Base-by-base conservation (phyloP, 257 asterid species). In the Pogostemon cablin region DNA sequence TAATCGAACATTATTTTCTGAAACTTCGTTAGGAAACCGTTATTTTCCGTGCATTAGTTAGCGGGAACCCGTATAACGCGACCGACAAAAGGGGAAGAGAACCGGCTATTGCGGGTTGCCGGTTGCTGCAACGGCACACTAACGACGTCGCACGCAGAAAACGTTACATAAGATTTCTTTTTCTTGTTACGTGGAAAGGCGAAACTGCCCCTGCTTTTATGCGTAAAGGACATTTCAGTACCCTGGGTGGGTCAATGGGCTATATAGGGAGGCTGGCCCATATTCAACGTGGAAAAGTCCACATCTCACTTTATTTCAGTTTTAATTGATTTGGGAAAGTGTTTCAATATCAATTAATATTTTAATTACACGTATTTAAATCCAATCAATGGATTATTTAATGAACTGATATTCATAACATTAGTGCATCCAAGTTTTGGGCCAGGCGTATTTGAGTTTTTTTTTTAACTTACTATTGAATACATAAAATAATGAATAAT, bases 41-140 rank as follows among this genome's bases (percentile, higher is more conserved):
- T 71, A n/a, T 47, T 10, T 53, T 62, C 67, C 17, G 70, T 58
- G 80, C 81, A 78, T 69, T 44, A 72, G 71, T 68, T 80, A 65
- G 79, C 69, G 86, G 92, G 79, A 77, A 80, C 83, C 80, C 88
- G 70, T 62, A 72, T 75, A 76, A 80, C 71, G 86, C 84, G 84
- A 74, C 92, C 90, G 88, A 83, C 90, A 71, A 49, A 72, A 8
- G 57, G 62, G 72, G 75, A 71, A 50, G 60, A 55, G 63, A 75
- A 63, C 91, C 85, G 81, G 88, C 83, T 81, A 76, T 81, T 81
- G 74, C 81, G 80, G 88, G 88, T 85, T 44, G 53, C 56, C 79
- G 68, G 81, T 79, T 78, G 79, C 81, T 75, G 54, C 75, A 59
- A 74, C 82, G 80, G 63, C 20, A 72, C 83, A 47, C 81, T 68